Base-by-base conservation (phyloP, 2,329 filamentous ascomycete species). In the Ascochyta koolunga region DNA sequence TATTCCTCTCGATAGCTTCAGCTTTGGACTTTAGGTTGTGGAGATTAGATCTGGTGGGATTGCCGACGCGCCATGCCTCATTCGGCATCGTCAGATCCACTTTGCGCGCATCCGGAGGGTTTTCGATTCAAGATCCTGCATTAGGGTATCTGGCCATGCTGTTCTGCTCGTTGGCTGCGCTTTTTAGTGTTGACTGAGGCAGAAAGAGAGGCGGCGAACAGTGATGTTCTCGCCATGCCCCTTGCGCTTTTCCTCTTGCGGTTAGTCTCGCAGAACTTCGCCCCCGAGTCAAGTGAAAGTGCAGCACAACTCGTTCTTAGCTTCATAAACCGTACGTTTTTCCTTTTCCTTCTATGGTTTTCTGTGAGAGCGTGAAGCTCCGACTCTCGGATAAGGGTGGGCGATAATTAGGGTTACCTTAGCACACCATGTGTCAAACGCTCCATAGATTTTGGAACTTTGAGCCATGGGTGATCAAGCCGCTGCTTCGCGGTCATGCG, bases 401-500 rank as follows among this genome's bases (percentile, higher is more conserved):
- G 50, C 42, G 29, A 46, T n/a, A 9, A 15, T 25, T 19, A 43
- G 18, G 36, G 32, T 36, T 27, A 27, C 6, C 9, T 41, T 21
- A 25, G 15, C 45, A 35, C 22, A 19, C 15, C 19, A 4, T 13
- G 22, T 11, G 21, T 21, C 21, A 39, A 45, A 39, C 13, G 25
- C 25, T 35, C 27, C 8, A 32, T 36, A 11, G 35, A 47, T 16
- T 18, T 39, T 15, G 13, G 39, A 13, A 40, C 40, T 25, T 47
- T 46, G 24, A 61, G 52, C 58, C 60, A 61, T 13, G 58, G 51
- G 50, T 62, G 52, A 4, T 43, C 45, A 25, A 58, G 44, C 36
- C 63, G 33, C 41, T 63, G 49, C 58, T 51, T 64, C 19, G 59
- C 60, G 9, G 56, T 60, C 47, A 43, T 40, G 15, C 71, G 59